A percentile compares a stretch with the other conserved stretches of the same genome.
Conservation (phyloP, 768 basidiomycete species). For the Pleurotus tuoliensis region DNA sequence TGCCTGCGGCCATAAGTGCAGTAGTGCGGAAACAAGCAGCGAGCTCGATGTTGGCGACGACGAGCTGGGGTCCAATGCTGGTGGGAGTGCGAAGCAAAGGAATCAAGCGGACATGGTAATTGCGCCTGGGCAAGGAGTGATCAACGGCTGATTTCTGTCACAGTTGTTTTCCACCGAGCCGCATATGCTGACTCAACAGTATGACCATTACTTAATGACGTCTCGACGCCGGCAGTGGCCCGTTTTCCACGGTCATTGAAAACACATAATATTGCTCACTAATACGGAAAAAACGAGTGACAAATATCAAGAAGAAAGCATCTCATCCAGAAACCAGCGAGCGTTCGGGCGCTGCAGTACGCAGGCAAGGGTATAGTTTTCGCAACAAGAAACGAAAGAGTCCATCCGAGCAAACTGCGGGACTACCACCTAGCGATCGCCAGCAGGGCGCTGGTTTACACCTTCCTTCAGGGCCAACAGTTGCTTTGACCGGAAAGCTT, state of each 20-base stretch:
- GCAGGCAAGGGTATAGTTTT: constrained; percentile 3
- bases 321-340: constrained; percentile 16
- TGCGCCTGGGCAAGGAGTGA: constrained; percentile 4
- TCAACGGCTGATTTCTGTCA: constrained; percentile 7
- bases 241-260: constrained; percentile 6
- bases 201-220: constrained; percentile 6
- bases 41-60: constrained; percentile 3
- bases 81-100: constrained; percentile 10
- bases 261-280: constrained; percentile 15
- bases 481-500: constrained; percentile 99
- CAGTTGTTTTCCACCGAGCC: background rate
- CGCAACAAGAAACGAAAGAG: background rate
- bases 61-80: constrained; percentile 3
- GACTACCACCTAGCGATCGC: constrained; percentile 15
- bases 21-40: constrained; percentile 1
- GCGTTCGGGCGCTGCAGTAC: constrained; percentile 13
- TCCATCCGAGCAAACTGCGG: background rate
- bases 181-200: constrained; percentile 4
- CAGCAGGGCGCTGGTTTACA: constrained; percentile 65
- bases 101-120: constrained; percentile 12
- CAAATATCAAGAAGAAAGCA: constrained; percentile 20
- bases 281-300: constrained; percentile 15
- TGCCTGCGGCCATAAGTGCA: constrained; percentile 5
- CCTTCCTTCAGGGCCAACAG: constrained; percentile 95
- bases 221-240: background rate